These are phyloP conservation scores for Mycosphaerella sp. DNA, from an alignment of 2,329 filamentous ascomycete genomes.

Conservation along the genomic window DNA sequence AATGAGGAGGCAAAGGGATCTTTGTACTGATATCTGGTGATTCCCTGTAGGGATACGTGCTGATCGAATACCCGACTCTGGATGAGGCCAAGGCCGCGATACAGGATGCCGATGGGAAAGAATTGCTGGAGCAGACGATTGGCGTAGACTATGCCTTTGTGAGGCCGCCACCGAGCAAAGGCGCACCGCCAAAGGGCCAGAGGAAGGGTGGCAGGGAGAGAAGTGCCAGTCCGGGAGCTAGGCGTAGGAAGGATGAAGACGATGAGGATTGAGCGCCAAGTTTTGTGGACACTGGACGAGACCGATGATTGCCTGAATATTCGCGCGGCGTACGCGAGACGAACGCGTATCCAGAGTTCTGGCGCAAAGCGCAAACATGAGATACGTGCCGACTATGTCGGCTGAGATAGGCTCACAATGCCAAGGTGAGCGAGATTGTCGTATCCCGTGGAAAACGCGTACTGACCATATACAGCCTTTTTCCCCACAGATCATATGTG, in stretches of 20 bases:
- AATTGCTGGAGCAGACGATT: constrained; percentile 75
- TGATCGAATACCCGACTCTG: constrained; percentile 77
- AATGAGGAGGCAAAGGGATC: not conserved
- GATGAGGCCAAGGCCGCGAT: constrained; percentile 76
- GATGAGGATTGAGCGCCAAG: constrained; percentile 17
- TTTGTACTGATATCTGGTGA: constrained; percentile 4
- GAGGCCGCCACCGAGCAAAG: constrained; percentile 62
- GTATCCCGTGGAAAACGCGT: too few relatives aligned
- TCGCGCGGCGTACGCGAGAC: not conserved
- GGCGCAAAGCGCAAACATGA: not conserved
- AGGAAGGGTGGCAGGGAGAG: constrained; percentile 34
- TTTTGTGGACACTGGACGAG: not conserved
- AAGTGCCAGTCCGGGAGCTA: constrained; percentile 41
- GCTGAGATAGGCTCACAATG: constrained; percentile 4
- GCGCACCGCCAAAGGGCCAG: constrained; percentile 24
- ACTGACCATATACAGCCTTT: too few relatives aligned
- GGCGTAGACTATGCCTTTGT: constrained; percentile 82
- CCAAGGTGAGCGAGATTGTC: not conserved
- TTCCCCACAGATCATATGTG: too few relatives aligned
- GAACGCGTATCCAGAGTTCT: not conserved
- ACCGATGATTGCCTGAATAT: not conserved
- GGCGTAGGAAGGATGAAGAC: constrained; percentile 24
- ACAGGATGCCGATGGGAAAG: constrained; percentile 67
- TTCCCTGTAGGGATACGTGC: constrained; percentile 63
- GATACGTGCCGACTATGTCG: constrained; percentile 4